Evolutionary conservation across 2,329 filamentous ascomycete species (phyloP).

Genomic region (Pseudocercospora eumusae): DNA sequence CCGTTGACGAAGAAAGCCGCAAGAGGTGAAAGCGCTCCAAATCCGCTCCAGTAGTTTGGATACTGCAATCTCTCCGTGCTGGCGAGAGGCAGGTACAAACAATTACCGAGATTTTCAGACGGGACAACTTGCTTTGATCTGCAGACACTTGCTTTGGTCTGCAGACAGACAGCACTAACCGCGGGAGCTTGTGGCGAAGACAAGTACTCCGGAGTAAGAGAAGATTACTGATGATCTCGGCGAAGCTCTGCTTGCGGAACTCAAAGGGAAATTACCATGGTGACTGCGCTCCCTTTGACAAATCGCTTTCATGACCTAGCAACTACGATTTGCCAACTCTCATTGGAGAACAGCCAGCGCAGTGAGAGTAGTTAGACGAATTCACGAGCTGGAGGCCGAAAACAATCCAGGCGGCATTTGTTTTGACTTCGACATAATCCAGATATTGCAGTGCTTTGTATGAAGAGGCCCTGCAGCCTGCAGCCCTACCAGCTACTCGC

Average conservation of each 20-base stretch:
- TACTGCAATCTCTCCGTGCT: not conserved
- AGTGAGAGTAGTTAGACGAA: too few relatives aligned
- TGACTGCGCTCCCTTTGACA: not conserved
- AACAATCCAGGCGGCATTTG: not conserved
- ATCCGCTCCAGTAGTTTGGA: not conserved
- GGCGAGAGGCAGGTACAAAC: too few relatives aligned
- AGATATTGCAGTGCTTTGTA: not conserved
- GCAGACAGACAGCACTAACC: too few relatives aligned
- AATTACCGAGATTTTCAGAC: too few relatives aligned
- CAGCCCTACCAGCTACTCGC: not conserved
- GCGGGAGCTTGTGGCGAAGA: not conserved
- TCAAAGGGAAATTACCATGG: not conserved
- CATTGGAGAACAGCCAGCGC: too few relatives aligned
- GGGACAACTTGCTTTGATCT: not conserved
- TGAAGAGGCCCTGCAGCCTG: not conserved
- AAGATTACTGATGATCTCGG: not conserved
- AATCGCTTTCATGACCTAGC: not conserved
- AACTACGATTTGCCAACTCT: too few relatives aligned
- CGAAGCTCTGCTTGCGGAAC: not conserved
- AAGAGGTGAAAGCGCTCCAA: too few relatives aligned
- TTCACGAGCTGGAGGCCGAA: not conserved
- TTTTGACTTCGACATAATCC: not conserved
- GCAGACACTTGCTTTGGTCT: too few relatives aligned
- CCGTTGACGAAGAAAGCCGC: too few relatives aligned
- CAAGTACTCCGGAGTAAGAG: not conserved